phyloP scores from a whole-genome alignment of 2,329 filamentous ascomycete genomes.

The Colletotrichum falcatum region DNA sequence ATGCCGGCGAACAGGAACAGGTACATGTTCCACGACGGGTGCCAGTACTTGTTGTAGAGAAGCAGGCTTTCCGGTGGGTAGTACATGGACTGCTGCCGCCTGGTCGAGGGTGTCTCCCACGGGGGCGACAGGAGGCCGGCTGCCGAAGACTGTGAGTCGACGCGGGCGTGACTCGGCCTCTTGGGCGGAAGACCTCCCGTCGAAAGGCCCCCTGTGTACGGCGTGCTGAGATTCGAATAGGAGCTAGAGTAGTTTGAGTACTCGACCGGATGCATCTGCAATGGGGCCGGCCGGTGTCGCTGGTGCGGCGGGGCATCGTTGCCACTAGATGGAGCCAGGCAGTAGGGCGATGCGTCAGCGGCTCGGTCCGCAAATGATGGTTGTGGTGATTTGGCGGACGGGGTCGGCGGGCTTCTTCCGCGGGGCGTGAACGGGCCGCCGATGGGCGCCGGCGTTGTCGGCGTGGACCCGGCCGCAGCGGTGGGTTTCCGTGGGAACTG shows the following conservation, averaged over 20 bases:
- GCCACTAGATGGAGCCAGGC: conserved; percentile 10
- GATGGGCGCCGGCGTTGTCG: conserved; percentile 36
- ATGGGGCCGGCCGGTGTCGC: conserved; percentile 32
- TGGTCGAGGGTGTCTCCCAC: conserved; percentile 5
- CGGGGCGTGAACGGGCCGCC: conserved; percentile 25
- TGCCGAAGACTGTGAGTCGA: conserved; percentile 33
- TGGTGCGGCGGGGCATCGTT: background rate
- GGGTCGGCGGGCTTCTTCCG: conserved; percentile 27
- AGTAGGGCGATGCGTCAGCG: conserved; percentile 27
- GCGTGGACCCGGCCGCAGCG: conserved; percentile 4
- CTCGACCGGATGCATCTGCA: conserved; percentile 34
- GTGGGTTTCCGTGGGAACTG: conserved; percentile 28
- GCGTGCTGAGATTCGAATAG: conserved; percentile 22
- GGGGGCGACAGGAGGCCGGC: conserved; percentile 33
- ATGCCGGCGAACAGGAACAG: conserved; percentile 50
- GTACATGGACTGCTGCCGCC: conserved; percentile 25
- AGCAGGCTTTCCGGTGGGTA: conserved; percentile 27
- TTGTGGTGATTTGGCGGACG: conserved; percentile 16
- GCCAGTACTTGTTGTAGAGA: conserved; percentile 49
- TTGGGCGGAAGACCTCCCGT: conserved; percentile 16
- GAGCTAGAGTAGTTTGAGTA: conserved; percentile 36
- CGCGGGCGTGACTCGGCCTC: conserved; percentile 19
- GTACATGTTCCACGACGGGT: conserved; percentile 52
- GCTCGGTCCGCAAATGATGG: conserved; percentile 29
- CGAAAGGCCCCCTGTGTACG: conserved; percentile 23